phyloP scores from a whole-genome alignment of 106 monocot species.

The Allium cepa region DNA sequence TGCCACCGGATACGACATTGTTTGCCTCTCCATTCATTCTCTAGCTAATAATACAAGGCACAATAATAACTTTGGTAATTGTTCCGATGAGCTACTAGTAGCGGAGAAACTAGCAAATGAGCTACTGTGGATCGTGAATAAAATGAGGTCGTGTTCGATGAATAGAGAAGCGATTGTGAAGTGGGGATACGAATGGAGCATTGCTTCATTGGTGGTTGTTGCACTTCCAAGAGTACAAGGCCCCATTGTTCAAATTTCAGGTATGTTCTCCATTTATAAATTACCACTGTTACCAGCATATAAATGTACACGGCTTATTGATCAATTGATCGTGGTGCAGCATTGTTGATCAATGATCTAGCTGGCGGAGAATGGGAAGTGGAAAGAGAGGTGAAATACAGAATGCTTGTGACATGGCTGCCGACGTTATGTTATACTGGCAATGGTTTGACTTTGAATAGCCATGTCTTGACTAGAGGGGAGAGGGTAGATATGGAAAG shows the following conservation, averaged over 20 bases:
- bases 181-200: slow-evolving; percentile 30
- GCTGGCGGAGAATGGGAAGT: slow-evolving; percentile 24
- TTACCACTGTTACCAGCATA: neutral
- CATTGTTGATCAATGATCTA: slow-evolving; percentile 28
- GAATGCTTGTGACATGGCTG: slow-evolving; percentile 39
- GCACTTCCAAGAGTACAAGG: slow-evolving; percentile 48
- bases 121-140: slow-evolving; percentile 43
- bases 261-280: neutral
- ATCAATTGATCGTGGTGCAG: slow-evolving; percentile 8
- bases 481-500: slow-evolving; percentile 34
- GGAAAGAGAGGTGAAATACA: slow-evolving; percentile 36
- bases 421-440: slow-evolving; percentile 44
- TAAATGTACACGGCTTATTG: neutral
- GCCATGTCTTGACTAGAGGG: slow-evolving; percentile 25
- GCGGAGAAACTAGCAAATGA: slow-evolving; percentile 33
- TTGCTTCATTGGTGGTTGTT: slow-evolving; percentile 27
- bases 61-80: neutral
- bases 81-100: slow-evolving; percentile 17
- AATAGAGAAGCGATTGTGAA: slow-evolving; percentile 19
- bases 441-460: slow-evolving; percentile 20
- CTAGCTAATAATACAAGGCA: neutral
- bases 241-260: slow-evolving; percentile 34
- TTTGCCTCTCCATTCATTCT: slow-evolving; percentile 12
- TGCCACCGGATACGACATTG: slow-evolving; percentile 18
- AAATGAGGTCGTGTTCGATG: slow-evolving; percentile 25